A percentile compares a stretch with the other conserved stretches of the same genome.
Evolutionary conservation across 2,329 filamentous ascomycete genomes (phyloP).

Genomic region (Conoideocrella luteorostrata): DNA sequence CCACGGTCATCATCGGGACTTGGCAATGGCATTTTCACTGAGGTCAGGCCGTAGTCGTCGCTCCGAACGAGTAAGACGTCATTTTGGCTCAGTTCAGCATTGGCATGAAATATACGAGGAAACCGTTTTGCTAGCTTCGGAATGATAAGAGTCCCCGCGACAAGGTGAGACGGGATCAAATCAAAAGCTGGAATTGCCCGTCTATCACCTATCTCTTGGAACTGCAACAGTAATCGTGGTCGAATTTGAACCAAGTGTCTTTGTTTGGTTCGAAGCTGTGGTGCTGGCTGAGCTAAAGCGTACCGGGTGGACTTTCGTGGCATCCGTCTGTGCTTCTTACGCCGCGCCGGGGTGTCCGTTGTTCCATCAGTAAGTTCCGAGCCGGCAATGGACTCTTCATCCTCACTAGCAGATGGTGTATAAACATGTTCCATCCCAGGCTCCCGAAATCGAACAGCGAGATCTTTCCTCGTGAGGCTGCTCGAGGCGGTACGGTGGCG

Average conservation of each 20-base stretch:
- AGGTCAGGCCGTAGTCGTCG: constrained; percentile 50
- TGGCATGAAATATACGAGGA: constrained; percentile 56
- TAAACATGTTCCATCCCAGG: constrained; percentile 23
- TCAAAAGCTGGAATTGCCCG: constrained; percentile 65
- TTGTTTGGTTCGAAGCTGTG: constrained; percentile 53
- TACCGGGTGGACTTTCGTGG: constrained; percentile 55
- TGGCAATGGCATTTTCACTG: constrained; percentile 19
- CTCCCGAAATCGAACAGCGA: constrained; percentile 41
- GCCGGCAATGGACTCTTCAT: constrained; percentile 36
- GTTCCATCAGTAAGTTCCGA: constrained; percentile 42
- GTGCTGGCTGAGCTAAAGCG: constrained; percentile 61
- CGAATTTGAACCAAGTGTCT: constrained; percentile 60
- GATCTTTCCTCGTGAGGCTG: constrained; percentile 30
- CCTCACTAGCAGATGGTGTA: constrained; percentile 36
- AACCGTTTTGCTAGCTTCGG: constrained; percentile 54
- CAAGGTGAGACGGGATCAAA: constrained; percentile 61
- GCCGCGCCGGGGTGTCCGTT: constrained; percentile 30
- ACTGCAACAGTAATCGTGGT: constrained; percentile 63
- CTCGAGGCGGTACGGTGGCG: constrained; percentile 30
- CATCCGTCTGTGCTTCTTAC: constrained; percentile 36
- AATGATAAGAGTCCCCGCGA: constrained; percentile 49
- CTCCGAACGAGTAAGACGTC: constrained; percentile 67
- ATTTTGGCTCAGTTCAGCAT: constrained; percentile 57
- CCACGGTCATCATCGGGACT: constrained; percentile 39
- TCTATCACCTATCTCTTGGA: constrained; percentile 58